Percentiles rank a stretch among this genome's conserved stretches.
Evolutionary conservation across 345 rosid species (phyloP).

Genomic region (Dimocarpus longan): DNA sequence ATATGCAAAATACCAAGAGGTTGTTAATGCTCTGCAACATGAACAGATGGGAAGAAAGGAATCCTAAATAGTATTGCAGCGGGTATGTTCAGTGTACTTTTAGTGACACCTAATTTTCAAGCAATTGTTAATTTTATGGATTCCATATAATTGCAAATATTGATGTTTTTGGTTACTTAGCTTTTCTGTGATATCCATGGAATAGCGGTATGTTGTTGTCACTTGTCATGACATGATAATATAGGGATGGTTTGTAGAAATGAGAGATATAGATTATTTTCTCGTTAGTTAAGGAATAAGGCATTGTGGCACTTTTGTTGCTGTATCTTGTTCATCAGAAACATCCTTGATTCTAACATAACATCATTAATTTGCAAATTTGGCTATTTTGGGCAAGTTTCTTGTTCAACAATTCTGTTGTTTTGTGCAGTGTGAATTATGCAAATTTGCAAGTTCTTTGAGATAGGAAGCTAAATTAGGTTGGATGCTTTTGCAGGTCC

Average conservation of each 20-base stretch:
- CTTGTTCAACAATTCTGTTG: no score
- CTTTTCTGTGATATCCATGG: conserved; percentile 1
- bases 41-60: conserved; percentile 97
- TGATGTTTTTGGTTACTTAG: not conserved
- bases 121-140: not conserved
- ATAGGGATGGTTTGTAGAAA: no score
- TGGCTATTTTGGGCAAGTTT: no score
- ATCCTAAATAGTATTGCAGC: conserved; percentile 79
- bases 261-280: no score
- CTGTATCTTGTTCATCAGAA: no score
- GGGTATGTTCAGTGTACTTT: conserved; percentile 51
- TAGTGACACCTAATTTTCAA: not conserved
- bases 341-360: no score
- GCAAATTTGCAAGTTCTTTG: not conserved
- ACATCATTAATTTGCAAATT: no score
- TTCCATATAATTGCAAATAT: not conserved
- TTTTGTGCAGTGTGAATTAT: not conserved
- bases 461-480: conserved; percentile 3
- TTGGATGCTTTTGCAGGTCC: conserved; percentile 54
- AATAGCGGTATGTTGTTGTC: not conserved
- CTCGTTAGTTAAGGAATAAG: no score
- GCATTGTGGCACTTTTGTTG: no score
- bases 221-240: no score
- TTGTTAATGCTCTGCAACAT: conserved; percentile 92
- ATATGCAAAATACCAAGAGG: no score